Percentiles rank a stretch among this genome's conserved stretches.
Conservation (phyloP, 2,329 filamentous ascomycete species). For the Xylariaceae sp. region DNA sequence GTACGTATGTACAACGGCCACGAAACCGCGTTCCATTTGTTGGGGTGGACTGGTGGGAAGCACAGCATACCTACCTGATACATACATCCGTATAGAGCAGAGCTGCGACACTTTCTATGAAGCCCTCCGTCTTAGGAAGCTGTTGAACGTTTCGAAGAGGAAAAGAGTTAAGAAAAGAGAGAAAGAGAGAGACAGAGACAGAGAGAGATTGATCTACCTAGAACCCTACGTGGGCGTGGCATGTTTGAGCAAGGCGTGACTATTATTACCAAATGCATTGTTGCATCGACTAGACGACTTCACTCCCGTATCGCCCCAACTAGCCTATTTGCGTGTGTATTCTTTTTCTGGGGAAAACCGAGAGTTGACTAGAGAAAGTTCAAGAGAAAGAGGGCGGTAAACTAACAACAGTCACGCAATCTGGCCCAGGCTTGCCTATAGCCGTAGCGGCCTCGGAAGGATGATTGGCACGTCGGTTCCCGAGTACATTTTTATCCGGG, state of each 20-base stretch:
- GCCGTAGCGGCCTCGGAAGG: conserved; percentile 14
- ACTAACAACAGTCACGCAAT: conserved; percentile 1
- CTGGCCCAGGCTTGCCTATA: conserved; percentile 16
- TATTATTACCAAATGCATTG: neutral
- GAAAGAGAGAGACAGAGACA: too few relatives aligned
- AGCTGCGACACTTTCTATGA: neutral
- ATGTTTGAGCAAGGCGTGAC: neutral
- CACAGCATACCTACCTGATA: neutral
- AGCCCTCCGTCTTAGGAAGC: conserved; percentile 23
- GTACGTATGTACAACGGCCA: too few relatives aligned
- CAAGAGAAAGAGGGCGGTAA: conserved; percentile 2
- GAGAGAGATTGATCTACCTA: neutral
- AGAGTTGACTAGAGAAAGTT: neutral
- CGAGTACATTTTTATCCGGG: conserved; percentile 50
- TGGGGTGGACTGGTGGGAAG: neutral
- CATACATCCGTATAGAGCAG: neutral
- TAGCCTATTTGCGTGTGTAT: too few relatives aligned
- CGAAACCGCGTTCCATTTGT: neutral
- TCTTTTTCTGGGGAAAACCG: too few relatives aligned
- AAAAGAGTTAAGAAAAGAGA: neutral
- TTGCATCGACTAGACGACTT: neutral
- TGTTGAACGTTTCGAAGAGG: neutral
- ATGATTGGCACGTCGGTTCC: conserved; percentile 38
- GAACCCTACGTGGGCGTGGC: neutral
- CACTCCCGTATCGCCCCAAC: neutral